phyloP scores from a whole-genome alignment of 768 basidiomycete genomes.

The Tulasnella sp. region DNA sequence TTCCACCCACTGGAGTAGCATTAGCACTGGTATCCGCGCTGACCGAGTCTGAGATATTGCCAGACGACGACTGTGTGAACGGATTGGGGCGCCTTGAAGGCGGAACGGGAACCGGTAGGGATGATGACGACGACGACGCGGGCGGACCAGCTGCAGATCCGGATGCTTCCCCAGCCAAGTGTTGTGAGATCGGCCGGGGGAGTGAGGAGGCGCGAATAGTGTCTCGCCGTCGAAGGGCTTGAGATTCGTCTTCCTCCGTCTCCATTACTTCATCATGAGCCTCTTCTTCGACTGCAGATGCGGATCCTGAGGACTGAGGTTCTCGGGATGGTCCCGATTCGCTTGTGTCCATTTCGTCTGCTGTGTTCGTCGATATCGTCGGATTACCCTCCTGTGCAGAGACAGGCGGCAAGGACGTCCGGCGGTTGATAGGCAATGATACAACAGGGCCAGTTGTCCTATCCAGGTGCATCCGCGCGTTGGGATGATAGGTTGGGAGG shows the following conservation, averaged over 20 bases:
- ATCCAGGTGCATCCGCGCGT: background rate
- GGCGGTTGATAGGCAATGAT: constrained; percentile 4
- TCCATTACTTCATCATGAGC: constrained; percentile 13
- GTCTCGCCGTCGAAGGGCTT: constrained; percentile 9
- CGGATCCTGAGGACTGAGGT: constrained; percentile 9
- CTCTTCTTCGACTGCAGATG: background rate
- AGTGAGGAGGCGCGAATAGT: constrained; percentile 15
- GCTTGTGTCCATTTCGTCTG: constrained; percentile 1
- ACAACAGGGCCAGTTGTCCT: constrained; percentile 6
- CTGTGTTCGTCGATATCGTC: background rate
- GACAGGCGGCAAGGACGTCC: background rate
- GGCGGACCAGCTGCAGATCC: background rate
- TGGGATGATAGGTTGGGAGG: constrained; percentile 37
- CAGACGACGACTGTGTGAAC: constrained; percentile 23
- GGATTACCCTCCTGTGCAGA: background rate
- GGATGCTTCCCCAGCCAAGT: background rate
- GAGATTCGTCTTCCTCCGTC: constrained; percentile 10
- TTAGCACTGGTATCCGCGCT: constrained; percentile 55
- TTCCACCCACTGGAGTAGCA: constrained; percentile 54
- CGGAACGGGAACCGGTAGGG: constrained; percentile 18
- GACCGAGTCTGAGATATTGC: constrained; percentile 47
- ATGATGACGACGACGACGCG: constrained; percentile 13
- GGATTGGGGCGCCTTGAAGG: background rate
- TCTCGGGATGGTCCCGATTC: background rate
- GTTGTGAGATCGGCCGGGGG: background rate